Evolutionary conservation across 164 flowering plant genomes (phyloP), one percentile per base, ranked within the genome.

Genomic region (Platanus orientalis): DNA sequence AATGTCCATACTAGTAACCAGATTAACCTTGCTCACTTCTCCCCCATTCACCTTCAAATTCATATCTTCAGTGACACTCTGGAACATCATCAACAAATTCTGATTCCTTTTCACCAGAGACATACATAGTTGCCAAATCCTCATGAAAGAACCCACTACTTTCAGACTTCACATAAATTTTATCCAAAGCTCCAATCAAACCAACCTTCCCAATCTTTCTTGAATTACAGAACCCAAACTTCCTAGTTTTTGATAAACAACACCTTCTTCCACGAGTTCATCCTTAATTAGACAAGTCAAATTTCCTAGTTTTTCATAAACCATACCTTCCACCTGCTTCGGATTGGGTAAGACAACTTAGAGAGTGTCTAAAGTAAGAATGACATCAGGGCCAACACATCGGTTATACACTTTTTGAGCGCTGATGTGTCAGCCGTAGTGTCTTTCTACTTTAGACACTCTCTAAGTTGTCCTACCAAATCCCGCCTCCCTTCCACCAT

Each of bases 131-230:
- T 34, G 5, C 39, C 39, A 10, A 34, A 5, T 27, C 24, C 57
- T 26, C 19, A 26, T 42, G 13, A 5, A 34, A n/a, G n/a, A n/a
- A n/a, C n/a, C n/a, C n/a, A n/a, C n/a, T n/a, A 14, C 12, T 36
- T 36, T 27, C 54, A 54, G 58, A 58, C 24, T 17, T 11, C 7
- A 36, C 64, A 25, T 19, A 27, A 53, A n/a, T 36, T 23, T 27
- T 26, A 24, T 65, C 71, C 6, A 39, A 52, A 12, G n/a, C 73
- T 14, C 71, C 79, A 54, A 65, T 68, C 75, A 89, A 70, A 74
- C 82, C 83, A 52, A 88, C 85, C 63, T 80, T 84, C 57, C 75
- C 76, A 87, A 50, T 32, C 62, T 78, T 58, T 76, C 72, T 59
- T 72, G 87, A 72, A 81, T 72, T 32, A 52, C 62, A 56, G 49